phyloP scores from a whole-genome alignment of 371 early-diverging fungal species.

The Pancytospora philotis region DNA sequence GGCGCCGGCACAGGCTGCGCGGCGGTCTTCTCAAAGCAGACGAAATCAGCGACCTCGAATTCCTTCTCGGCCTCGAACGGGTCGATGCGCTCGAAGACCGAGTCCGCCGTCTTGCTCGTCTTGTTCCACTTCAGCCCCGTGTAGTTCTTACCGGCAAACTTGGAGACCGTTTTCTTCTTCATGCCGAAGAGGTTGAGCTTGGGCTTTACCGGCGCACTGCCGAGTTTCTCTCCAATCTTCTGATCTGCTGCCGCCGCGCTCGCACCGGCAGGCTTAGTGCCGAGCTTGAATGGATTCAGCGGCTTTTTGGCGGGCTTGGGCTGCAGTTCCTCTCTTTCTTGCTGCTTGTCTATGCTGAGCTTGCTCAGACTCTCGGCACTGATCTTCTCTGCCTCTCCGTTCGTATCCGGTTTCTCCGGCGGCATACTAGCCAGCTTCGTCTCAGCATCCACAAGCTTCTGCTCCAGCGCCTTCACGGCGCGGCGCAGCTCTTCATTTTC shows the following conservation, averaged over 20 bases:
- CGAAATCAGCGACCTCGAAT: conserved; percentile 33
- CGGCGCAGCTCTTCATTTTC: background rate
- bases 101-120: conserved; percentile 15
- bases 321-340: too few species aligned
- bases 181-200: too few species aligned
- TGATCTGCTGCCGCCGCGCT: background rate
- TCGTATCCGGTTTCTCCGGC: background rate
- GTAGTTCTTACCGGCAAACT: conserved; percentile 20
- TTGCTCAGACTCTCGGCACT: background rate
- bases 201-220: too few species aligned
- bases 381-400: background rate
- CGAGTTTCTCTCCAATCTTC: conserved; percentile 10
- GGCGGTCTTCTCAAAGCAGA: conserved; percentile 14
- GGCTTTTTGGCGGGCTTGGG: too few species aligned
- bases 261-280: background rate
- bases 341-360: too few species aligned
- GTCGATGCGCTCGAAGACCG: conserved; percentile 21
- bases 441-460: background rate
- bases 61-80: conserved; percentile 8
- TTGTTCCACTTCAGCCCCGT: conserved; percentile 37
- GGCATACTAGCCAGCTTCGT: background rate
- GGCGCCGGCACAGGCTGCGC: background rate
- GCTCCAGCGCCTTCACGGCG: background rate
- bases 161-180: too few species aligned
- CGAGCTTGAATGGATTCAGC: too few species aligned